phyloP scores from a whole-genome alignment of 768 basidiomycete species.

The Favolaschia claudopus region DNA sequence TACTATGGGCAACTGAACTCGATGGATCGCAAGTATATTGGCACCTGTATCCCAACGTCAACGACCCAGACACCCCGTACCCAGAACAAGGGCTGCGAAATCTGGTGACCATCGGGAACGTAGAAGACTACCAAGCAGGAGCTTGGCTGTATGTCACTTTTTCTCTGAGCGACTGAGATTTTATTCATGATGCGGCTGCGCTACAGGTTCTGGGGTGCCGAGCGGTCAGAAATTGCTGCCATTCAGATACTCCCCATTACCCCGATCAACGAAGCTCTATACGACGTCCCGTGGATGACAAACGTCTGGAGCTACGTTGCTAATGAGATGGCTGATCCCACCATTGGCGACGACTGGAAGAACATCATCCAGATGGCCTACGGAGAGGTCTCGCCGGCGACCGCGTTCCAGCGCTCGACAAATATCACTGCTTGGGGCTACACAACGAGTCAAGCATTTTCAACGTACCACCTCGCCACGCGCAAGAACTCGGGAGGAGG shows the following conservation, averaged over 20 bases:
- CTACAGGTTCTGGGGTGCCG: slow-evolving; percentile 41
- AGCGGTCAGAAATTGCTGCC: slow-evolving; percentile 41
- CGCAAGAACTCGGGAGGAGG: slow-evolving; percentile 36
- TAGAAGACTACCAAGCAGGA: slow-evolving; percentile 43
- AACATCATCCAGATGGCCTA: slow-evolving; percentile 43
- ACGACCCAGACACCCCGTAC: slow-evolving; percentile 43
- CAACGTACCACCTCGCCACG: slow-evolving; percentile 42
- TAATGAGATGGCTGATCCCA: slow-evolving; percentile 34
- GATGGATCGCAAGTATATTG: slow-evolving; percentile 44
- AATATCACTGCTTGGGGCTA: slow-evolving; percentile 42
- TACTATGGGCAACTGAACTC: slow-evolving; percentile 43
- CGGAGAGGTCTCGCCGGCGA: slow-evolving; percentile 35
- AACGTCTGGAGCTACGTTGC: slow-evolving; percentile 37
- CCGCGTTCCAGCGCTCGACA: slow-evolving; percentile 37
- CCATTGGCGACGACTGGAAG: slow-evolving; percentile 43
- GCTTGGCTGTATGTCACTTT: slow-evolving; percentile 41
- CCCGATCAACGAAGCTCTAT: slow-evolving; percentile 42
- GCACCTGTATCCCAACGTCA: slow-evolving; percentile 43
- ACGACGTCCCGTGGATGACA: slow-evolving; percentile 40
- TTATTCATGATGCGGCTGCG: background rate
- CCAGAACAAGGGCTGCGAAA: slow-evolving; percentile 38
- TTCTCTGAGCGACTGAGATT: background rate
- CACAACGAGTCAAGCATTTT: slow-evolving; percentile 41
- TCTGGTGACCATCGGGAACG: slow-evolving; percentile 45
- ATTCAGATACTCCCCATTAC: slow-evolving; percentile 47